Percentiles rank a stretch among this genome's conserved stretches.
Conservation (phyloP, 1,284 basidiomycete genomes). For the Marasmius tenuissimus region DNA sequence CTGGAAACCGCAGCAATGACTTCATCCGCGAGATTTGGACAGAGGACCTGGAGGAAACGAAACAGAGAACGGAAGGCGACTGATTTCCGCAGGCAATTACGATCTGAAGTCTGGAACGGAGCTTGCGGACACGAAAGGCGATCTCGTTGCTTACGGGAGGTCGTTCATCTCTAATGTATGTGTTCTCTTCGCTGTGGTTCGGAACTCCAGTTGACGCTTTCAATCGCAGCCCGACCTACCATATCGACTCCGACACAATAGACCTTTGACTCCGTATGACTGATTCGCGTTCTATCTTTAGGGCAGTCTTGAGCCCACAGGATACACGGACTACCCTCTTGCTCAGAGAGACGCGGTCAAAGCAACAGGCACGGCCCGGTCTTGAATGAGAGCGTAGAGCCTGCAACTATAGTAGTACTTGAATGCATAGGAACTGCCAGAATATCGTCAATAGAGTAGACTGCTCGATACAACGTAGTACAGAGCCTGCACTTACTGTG, state of each 20-base stretch:
- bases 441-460: too few species aligned
- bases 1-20: constrained; percentile 32
- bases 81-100: constrained; percentile 51
- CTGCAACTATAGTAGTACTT: too few species aligned
- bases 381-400: too few species aligned
- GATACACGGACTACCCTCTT: constrained; percentile 39
- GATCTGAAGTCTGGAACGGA: constrained; percentile 31
- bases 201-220: too few species aligned
- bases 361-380: too few species aligned
- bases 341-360: too few species aligned
- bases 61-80: constrained; percentile 26
- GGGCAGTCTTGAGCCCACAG: constrained; percentile 20
- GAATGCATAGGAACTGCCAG: too few species aligned
- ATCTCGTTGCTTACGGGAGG: constrained; percentile 48
- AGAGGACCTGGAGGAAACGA: constrained; percentile 4
- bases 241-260: constrained; percentile 6
- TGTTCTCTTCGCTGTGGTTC: not conserved
- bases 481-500: too few species aligned
- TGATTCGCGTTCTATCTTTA: constrained; percentile 27
- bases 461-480: too few species aligned
- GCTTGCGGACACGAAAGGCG: constrained; percentile 29
- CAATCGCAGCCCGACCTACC: not conserved
- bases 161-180: constrained; percentile 6
- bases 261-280: constrained; percentile 25
- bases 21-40: constrained; percentile 33